These are phyloP conservation scores for Diaporthe citri DNA, from an alignment of 2,329 filamentous ascomycete genomes.

Conservation along the genomic window DNA sequence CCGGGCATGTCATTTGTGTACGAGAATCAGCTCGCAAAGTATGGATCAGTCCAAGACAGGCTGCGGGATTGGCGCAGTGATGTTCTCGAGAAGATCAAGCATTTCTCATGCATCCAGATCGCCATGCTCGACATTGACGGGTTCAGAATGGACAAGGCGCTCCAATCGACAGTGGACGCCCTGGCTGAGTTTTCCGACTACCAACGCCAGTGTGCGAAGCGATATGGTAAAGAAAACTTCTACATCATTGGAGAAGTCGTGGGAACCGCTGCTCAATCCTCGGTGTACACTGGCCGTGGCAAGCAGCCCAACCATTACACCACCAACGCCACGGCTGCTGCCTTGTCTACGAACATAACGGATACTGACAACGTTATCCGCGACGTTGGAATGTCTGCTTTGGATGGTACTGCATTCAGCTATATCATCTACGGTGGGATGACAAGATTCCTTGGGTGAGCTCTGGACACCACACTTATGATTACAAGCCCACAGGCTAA, in stretches of 20 bases:
- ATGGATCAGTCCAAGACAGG: constrained; percentile 76
- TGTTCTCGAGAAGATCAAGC: constrained; percentile 68
- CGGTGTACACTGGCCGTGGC: constrained; percentile 72
- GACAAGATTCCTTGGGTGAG: constrained; percentile 71
- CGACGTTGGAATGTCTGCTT: constrained; percentile 61
- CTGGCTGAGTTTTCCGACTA: constrained; percentile 68
- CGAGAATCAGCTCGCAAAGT: constrained; percentile 74
- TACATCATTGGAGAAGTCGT: constrained; percentile 75
- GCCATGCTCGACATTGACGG: constrained; percentile 74
- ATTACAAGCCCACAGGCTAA: background rate
- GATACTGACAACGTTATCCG: constrained; percentile 63
- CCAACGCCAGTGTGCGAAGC: constrained; percentile 67
- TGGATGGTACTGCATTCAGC: constrained; percentile 73
- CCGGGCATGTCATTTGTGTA: constrained; percentile 72
- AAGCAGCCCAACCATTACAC: constrained; percentile 66
- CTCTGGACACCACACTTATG: constrained; percentile 50
- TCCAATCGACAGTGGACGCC: constrained; percentile 72
- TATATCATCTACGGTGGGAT: constrained; percentile 73
- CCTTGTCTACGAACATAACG: constrained; percentile 59
- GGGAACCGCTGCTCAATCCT: constrained; percentile 70
- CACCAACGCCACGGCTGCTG: constrained; percentile 59
- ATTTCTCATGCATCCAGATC: constrained; percentile 74
- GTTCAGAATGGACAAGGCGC: constrained; percentile 76
- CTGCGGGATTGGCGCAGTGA: constrained; percentile 73
- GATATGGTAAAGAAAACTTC: constrained; percentile 72